Percentiles rank a stretch among this genome's conserved stretches.
Evolutionary conservation across 257 asterid species (phyloP).

Genomic region (Verbena officinalis): DNA sequence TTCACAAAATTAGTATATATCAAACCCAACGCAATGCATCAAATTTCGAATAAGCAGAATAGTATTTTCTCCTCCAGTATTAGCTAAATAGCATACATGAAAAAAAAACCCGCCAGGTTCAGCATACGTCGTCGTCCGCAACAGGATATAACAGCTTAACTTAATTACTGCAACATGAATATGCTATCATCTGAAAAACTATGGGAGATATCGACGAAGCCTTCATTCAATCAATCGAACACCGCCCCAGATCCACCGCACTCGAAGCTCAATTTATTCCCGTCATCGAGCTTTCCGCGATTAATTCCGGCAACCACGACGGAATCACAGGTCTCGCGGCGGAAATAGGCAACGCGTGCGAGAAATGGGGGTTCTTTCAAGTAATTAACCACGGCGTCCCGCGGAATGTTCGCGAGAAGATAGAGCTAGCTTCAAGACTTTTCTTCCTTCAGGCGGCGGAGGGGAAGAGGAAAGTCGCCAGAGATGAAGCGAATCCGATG

Average conservation of each 20-base stretch:
- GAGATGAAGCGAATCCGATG: constrained; percentile 32
- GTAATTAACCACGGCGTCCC: constrained; percentile 60
- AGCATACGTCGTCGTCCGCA: not conserved
- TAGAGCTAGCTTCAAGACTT: constrained; percentile 27
- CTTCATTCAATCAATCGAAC: constrained; percentile 48
- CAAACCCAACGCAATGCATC: no score
- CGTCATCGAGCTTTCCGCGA: constrained; percentile 45
- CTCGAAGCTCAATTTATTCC: constrained; percentile 45
- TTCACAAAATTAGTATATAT: no score
- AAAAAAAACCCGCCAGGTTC: not conserved
- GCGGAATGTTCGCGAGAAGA: constrained; percentile 24
- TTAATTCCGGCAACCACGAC: constrained; percentile 12
- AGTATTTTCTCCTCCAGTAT: not conserved
- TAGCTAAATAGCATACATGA: not conserved
- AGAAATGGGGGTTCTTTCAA: constrained; percentile 58
- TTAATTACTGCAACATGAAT: not conserved
- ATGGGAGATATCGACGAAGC: constrained; percentile 51
- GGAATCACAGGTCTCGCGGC: constrained; percentile 30
- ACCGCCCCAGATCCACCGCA: constrained; percentile 43
- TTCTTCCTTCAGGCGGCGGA: constrained; percentile 29
- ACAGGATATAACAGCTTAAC: not conserved
- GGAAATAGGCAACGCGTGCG: constrained; percentile 45
- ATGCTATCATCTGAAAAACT: not conserved
- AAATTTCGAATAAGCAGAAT: no score
- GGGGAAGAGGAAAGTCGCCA: constrained; percentile 35